Evolutionary conservation across 1,139 yeast genomes (phyloP).

Genomic region (Sugiyamaella neomexicana): DNA sequence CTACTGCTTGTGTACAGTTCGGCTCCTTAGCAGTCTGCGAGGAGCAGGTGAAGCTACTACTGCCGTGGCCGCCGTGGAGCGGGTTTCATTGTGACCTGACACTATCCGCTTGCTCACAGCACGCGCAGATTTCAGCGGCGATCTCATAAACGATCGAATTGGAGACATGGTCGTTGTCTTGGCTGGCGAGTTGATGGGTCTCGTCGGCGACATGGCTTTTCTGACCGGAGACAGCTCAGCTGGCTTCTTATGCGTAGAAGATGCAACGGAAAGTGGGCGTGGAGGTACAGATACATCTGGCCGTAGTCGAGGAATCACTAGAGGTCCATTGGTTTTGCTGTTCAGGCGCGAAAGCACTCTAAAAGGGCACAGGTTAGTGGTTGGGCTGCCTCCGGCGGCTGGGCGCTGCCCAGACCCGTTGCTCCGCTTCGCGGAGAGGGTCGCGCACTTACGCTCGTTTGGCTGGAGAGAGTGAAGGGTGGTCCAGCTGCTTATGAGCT

Average conservation of each 20-base stretch:
- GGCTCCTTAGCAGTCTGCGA: slow-evolving; percentile 17
- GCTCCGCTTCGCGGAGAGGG: no score
- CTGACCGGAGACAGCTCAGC: neutral
- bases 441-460: slow-evolving; percentile 17
- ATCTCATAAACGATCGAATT: slow-evolving; percentile 9
- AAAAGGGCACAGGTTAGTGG: neutral
- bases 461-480: slow-evolving; percentile 14
- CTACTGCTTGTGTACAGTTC: slow-evolving; percentile 1
- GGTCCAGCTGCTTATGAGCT: slow-evolving; percentile 10
- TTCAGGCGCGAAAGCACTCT: slow-evolving; percentile 7
- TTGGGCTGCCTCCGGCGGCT: neutral
- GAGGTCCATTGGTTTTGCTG: neutral
- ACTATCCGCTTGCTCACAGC: slow-evolving; percentile 8
- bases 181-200: slow-evolving; percentile 5
- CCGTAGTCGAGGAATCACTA: slow-evolving; percentile 8
- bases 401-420: no score
- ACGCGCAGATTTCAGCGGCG: slow-evolving; percentile 9
- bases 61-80: no score
- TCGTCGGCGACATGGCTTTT: neutral
- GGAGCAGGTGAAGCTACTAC: slow-evolving; percentile 2
- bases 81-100: neutral
- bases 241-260: neutral
- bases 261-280: neutral
- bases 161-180: slow-evolving; percentile 4
- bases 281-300: neutral